Evolutionary conservation across 139 green algal species (phyloP).

Genomic region (Chlorella sp.): DNA sequence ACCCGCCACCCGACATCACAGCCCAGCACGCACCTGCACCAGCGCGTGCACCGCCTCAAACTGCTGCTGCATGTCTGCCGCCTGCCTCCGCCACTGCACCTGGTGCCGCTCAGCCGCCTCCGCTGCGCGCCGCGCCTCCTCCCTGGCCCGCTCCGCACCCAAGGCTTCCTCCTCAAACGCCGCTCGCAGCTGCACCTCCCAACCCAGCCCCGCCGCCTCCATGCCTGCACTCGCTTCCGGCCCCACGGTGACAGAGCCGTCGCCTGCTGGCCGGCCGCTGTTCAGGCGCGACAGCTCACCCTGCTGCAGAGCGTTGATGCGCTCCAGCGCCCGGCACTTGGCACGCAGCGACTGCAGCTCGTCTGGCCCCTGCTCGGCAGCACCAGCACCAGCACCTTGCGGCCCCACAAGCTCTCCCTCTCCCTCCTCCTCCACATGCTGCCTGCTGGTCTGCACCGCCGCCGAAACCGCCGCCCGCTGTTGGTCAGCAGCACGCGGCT

Average conservation of each 20-base stretch:
- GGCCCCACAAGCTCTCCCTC: too few species aligned
- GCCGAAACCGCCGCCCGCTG: too few species aligned
- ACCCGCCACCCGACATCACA: too few species aligned
- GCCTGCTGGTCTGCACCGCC: too few species aligned
- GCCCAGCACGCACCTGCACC: background rate
- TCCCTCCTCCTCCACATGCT: too few species aligned
- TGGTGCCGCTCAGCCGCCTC: background rate
- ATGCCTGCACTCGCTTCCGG: background rate
- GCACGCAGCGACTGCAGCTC: background rate
- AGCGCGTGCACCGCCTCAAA: conserved; percentile 2
- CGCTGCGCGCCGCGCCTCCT: background rate
- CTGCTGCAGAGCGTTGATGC: background rate
- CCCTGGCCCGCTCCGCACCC: background rate
- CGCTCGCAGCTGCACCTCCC: background rate
- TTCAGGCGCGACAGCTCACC: too few species aligned
- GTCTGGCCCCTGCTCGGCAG: background rate
- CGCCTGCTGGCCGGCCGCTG: too few species aligned
- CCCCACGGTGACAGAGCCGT: too few species aligned
- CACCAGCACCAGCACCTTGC: too few species aligned
- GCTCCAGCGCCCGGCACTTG: background rate
- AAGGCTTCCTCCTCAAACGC: conserved; percentile 1
- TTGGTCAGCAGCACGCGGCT: too few species aligned
- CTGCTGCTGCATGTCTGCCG: background rate
- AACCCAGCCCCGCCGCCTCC: background rate
- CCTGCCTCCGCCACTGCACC: background rate